Percentiles rank a stretch among this genome's conserved stretches.
phyloP scores from a whole-genome alignment of 768 basidiomycete species.

The Tulasnella sp. region DNA sequence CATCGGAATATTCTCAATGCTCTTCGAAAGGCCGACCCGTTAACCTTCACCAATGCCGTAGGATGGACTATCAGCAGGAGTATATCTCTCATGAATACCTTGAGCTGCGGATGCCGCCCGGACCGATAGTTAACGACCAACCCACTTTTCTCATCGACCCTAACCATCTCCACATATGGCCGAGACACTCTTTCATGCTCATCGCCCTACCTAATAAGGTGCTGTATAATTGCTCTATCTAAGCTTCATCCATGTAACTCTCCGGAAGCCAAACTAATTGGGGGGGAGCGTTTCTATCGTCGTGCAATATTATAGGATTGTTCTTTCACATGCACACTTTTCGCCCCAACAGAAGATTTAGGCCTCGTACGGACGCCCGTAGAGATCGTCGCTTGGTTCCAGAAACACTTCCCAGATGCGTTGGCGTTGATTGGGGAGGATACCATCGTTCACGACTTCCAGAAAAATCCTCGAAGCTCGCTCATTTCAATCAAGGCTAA shows the following conservation, averaged over 20 bases:
- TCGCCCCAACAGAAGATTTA: constrained; percentile 71
- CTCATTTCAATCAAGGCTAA: constrained; percentile 83
- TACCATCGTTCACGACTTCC: constrained; percentile 63
- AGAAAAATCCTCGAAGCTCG: constrained; percentile 73
- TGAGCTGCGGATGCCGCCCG: constrained; percentile 88
- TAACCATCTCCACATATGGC: constrained; percentile 98
- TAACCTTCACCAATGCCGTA: constrained; percentile 27
- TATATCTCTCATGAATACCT: constrained; percentile 95
- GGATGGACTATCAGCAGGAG: constrained; percentile 91
- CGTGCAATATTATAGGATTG: constrained; percentile 63
- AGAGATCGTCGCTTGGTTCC: constrained; percentile 57
- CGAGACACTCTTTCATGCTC: constrained; percentile 97
- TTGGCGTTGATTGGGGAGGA: constrained; percentile 73
- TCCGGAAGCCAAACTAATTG: constrained; percentile 11
- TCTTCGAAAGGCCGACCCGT: background rate
- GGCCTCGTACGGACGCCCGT: constrained; percentile 42
- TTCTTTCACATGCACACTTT: constrained; percentile 94
- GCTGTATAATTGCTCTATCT: constrained; percentile 25
- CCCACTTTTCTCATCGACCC: constrained; percentile 77
- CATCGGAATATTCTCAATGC: constrained; percentile 12
- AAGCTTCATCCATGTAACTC: constrained; percentile 20
- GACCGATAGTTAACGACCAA: constrained; percentile 36
- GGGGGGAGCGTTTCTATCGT: background rate
- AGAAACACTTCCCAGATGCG: constrained; percentile 78
- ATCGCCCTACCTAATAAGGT: constrained; percentile 98